Evolutionary conservation across 1,139 yeast genomes (phyloP), one percentile per base, ranked within the genome.

Genomic region (Tardiomyces digboiensis): DNA sequence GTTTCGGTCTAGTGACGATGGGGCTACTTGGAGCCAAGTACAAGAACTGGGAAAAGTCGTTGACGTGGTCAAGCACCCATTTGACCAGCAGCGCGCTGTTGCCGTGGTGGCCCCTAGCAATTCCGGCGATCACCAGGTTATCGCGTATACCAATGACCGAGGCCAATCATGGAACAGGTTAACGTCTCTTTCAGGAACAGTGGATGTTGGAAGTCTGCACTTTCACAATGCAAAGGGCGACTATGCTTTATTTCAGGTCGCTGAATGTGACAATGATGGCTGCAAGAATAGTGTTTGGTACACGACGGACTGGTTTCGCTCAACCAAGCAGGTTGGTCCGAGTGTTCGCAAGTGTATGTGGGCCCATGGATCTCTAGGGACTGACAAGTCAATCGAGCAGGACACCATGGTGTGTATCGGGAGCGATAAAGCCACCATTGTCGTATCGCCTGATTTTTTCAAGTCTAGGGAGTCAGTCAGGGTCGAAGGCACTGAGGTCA

Each of bases 131-230:
- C 58, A 60, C n/a, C 52, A 57, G 2, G 83, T 78, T 29, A 81
- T 62, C 52, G 64, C 70, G 20, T 26, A 26, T 16, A 76, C 91
- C 5, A 61, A 57, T 21, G 82, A 83, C 57, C 64, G 67, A 46
- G 93, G 91, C 21, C 61, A 67, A 36, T 56, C 72, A 1, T 84
- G 91, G 91, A 49, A 53, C 1, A 49, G 60, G 21, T 75, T 80
- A 54, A 65, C 65, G 21, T 46, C 57, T 19, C 54, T 53, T 7
- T n/a, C n/a, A n/a, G 19, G 44, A 48, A 7, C 16, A 46, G 5
- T 51, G 50, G 21, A 58, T 55, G 21, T 52, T 66, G 20, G 52
- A 52, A 26, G 33, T 16, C 33, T 26, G 16, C 33, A 26, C 10
- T 26, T 26, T 8, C 33, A 26, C 33, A 26, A 26, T n/a, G 12